phyloP scores from a whole-genome alignment of 352 stramenopile species.

The Aphanomyces astaci region DNA sequence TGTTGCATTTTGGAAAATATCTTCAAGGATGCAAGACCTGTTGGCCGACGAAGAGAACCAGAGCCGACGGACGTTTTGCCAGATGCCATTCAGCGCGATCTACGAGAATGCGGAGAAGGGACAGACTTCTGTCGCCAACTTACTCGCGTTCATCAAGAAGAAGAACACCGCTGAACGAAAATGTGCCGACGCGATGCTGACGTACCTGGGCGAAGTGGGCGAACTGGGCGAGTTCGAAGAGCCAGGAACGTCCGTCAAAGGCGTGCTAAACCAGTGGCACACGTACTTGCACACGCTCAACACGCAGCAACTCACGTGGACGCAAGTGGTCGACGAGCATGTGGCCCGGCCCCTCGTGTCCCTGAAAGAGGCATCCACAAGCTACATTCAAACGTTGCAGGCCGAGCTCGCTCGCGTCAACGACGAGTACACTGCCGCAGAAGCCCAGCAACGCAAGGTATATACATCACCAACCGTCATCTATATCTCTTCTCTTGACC shows the following conservation, averaged over 20 bases:
- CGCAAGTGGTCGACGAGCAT: constrained; percentile 74
- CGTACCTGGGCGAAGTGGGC: constrained; percentile 27
- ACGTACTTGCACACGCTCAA: constrained; percentile 51
- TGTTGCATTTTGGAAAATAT: not conserved
- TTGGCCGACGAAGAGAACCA: constrained; percentile 51
- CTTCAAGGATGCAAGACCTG: not conserved
- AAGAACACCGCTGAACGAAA: constrained; percentile 55
- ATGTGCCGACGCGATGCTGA: constrained; percentile 52
- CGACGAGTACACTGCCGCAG: constrained; percentile 48
- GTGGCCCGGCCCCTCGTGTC: constrained; percentile 67
- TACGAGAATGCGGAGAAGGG: constrained; percentile 71
- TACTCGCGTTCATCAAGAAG: constrained; percentile 64
- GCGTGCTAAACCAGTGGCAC: constrained; percentile 50
- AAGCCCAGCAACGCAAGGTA: constrained; percentile 35
- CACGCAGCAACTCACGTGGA: constrained; percentile 61
- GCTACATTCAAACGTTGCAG: constrained; percentile 71
- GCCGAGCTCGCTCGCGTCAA: constrained; percentile 73
- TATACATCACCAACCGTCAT: not conserved
- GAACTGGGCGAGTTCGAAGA: constrained; percentile 62
- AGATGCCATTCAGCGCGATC: constrained; percentile 71
- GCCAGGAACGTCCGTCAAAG: constrained; percentile 48
- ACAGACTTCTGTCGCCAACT: constrained; percentile 58
- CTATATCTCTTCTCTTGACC: not conserved
- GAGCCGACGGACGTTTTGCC: constrained; percentile 80
- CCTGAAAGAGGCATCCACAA: constrained; percentile 62